Evolutionary conservation across 192 early-diverging fungal genomes (phyloP).

Genomic region (Obelidium mucronatum): DNA sequence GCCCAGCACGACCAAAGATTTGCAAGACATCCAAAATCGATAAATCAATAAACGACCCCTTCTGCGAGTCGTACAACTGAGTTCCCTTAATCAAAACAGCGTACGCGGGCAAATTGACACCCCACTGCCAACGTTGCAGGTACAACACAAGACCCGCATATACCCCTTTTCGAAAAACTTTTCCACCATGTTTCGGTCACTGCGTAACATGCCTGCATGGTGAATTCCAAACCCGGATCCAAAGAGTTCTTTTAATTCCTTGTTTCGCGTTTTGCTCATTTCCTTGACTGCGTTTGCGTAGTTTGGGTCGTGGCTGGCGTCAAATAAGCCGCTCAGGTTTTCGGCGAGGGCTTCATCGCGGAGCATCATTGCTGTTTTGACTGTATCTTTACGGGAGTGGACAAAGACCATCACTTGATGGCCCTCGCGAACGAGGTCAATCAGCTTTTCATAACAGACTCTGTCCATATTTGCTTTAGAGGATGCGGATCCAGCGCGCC

Average conservation of each 20-base stretch:
- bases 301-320: constrained; percentile 56
- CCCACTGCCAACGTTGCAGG: constrained; percentile 99
- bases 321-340: constrained; percentile 68
- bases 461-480: constrained; percentile 77
- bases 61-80: constrained; percentile 92
- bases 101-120: constrained; percentile 97
- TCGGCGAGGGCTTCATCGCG: constrained; percentile 75
- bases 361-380: constrained; percentile 88
- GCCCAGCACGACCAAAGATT: constrained; percentile 98
- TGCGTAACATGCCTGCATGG: constrained; percentile 93
- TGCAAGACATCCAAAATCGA: constrained; percentile 99
- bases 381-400: constrained; percentile 97
- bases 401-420: constrained; percentile 99
- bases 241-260: constrained; percentile 89
- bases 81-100: constrained; percentile 99
- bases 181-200: constrained; percentile 87
- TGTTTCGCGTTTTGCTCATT: constrained; percentile 76
- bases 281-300: constrained; percentile 64
- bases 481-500: constrained; percentile 75
- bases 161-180: constrained; percentile 88
- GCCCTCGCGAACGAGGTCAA: constrained; percentile 72
- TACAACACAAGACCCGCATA: constrained; percentile 91
- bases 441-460: constrained; percentile 84
- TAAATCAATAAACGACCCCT: constrained; percentile 92
- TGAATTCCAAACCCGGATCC: constrained; percentile 89